These are phyloP conservation scores for Chaetomium globosum DNA, from an alignment of 2,329 filamentous ascomycete genomes.

Conservation along the genomic window DNA sequence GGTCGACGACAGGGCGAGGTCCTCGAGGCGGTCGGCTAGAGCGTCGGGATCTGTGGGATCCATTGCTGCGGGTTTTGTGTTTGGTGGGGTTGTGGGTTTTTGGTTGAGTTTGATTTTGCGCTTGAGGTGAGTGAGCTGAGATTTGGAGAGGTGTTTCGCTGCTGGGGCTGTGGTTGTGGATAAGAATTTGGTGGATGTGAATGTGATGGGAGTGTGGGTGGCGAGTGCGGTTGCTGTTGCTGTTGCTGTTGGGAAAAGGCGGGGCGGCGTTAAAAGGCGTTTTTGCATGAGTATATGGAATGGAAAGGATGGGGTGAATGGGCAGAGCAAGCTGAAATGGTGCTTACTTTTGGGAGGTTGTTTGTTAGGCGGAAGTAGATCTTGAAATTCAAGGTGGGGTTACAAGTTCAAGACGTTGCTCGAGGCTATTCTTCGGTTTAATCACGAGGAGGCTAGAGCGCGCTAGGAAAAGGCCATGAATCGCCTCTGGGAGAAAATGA, in stretches of 20 bases:
- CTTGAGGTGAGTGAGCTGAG: not conserved
- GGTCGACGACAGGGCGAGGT: slow-evolving; percentile 27
- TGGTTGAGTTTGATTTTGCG: not conserved
- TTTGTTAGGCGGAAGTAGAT: not conserved
- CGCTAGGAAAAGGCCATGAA: not conserved
- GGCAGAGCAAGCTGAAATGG: not conserved
- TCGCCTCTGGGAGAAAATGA: too few relatives aligned
- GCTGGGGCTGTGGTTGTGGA: not conserved
- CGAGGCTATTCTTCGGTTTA: slow-evolving; percentile 15
- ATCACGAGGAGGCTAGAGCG: not conserved
- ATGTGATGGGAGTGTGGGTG: not conserved
- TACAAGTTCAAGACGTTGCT: not conserved
- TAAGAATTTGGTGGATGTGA: not conserved
- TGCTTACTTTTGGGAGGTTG: not conserved
- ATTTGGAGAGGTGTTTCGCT: not conserved
- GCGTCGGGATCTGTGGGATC: not conserved
- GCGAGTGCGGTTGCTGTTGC: not conserved
- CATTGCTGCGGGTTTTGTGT: not conserved
- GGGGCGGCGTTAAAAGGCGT: not conserved
- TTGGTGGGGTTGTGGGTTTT: not conserved
- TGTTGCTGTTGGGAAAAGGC: not conserved
- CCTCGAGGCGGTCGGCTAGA: slow-evolving; percentile 31
- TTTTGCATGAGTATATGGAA: slow-evolving; percentile 2
- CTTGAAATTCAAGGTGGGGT: not conserved
- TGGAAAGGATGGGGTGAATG: not conserved